Percentiles rank a stretch among this genome's conserved stretches.
These are phyloP conservation scores for Taiwanofungus camphoratus DNA, from an alignment of 1,284 basidiomycete species.

Conservation along the genomic window DNA sequence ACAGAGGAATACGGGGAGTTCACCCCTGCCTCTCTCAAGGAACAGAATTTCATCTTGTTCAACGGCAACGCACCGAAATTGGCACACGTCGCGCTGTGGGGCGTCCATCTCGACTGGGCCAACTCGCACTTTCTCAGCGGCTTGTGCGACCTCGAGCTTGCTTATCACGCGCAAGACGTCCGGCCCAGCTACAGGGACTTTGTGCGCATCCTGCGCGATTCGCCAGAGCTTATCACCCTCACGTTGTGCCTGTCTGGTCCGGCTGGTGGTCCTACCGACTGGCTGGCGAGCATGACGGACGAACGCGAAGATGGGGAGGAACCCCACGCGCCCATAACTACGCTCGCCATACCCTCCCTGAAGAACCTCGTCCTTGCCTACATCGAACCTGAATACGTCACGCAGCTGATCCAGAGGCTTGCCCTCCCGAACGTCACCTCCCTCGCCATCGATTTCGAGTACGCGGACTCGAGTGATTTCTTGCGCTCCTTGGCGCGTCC, in stretches of 20 bases:
- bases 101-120: constrained; percentile 57
- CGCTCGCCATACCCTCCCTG: constrained; percentile 32
- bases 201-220: constrained; percentile 43
- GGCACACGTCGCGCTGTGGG: constrained; percentile 53
- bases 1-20: constrained; percentile 45
- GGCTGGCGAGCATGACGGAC: constrained; percentile 27
- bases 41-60: constrained; percentile 35
- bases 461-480: constrained; percentile 43
- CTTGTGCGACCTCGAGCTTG: constrained; percentile 49
- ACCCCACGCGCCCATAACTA: constrained; percentile 6
- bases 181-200: constrained; percentile 46
- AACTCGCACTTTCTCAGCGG: constrained; percentile 42
- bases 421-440: constrained; percentile 39
- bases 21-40: constrained; percentile 38
- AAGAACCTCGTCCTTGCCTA: constrained; percentile 44
- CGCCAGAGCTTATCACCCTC: constrained; percentile 42
- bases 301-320: constrained; percentile 12
- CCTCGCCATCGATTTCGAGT: constrained; percentile 45
- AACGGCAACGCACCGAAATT: constrained; percentile 41
- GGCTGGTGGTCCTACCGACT: constrained; percentile 30
- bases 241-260: constrained; percentile 51
- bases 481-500: constrained; percentile 34
- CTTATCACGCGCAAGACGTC: constrained; percentile 50
- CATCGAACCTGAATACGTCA: constrained; percentile 44
- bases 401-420: constrained; percentile 37